phyloP scores from a whole-genome alignment of 2,329 filamentous ascomycete genomes.

The Claviceps digitariae region DNA sequence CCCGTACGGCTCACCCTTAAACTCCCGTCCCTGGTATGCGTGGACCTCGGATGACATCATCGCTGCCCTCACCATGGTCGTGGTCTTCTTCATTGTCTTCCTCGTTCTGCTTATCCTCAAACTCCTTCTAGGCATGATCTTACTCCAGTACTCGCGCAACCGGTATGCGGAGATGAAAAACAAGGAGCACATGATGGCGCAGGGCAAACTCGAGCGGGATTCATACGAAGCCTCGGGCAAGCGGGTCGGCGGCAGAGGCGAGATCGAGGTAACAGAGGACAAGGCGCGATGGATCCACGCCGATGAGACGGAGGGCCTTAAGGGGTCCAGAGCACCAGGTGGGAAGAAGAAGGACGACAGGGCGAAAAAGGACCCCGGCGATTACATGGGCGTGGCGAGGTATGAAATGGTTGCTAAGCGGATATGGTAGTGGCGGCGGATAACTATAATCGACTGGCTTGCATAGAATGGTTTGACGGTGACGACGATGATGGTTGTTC shows the following conservation, averaged over 20 bases:
- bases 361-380: slow-evolving; percentile 26
- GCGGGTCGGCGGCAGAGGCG: slow-evolving; percentile 67
- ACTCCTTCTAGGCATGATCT: slow-evolving; percentile 73
- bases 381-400: slow-evolving; percentile 55
- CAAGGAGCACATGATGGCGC: slow-evolving; percentile 40
- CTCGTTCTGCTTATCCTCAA: slow-evolving; percentile 75
- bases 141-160: slow-evolving; percentile 66
- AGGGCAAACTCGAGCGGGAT: slow-evolving; percentile 34
- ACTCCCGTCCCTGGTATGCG: slow-evolving; percentile 31
- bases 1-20: slow-evolving; percentile 27
- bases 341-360: slow-evolving; percentile 34
- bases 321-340: slow-evolving; percentile 37
- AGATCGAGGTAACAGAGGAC: slow-evolving; percentile 81
- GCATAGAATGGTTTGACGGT: too few species aligned
- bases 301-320: slow-evolving; percentile 63
- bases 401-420: slow-evolving; percentile 96
- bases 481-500: too few species aligned
- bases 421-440: slow-evolving; percentile 65
- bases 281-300: slow-evolving; percentile 74
- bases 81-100: slow-evolving; percentile 76
- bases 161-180: slow-evolving; percentile 72
- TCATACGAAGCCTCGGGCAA: slow-evolving; percentile 57
- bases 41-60: slow-evolving; percentile 62
- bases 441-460: too few species aligned
- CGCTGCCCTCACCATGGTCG: slow-evolving; percentile 64